phyloP scores from a whole-genome alignment of 2,329 filamentous ascomycete species.

The Xylariaceae sp. region DNA sequence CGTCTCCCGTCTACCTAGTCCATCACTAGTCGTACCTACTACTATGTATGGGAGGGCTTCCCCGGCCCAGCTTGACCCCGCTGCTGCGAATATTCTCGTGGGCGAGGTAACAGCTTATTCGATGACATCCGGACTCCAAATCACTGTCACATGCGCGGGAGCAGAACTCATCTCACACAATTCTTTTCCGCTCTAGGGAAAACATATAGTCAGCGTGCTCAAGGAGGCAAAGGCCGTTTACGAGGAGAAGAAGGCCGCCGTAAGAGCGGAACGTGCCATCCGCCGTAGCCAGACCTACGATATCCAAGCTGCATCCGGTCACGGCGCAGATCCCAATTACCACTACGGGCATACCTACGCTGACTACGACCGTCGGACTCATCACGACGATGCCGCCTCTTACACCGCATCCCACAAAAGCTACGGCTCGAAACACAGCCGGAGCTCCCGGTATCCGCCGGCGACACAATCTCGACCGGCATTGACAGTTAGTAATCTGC shows the following conservation, averaged over 20 bases:
- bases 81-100: conserved; percentile 1
- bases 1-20: not conserved
- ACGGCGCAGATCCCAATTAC: conserved; percentile 28
- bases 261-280: conserved; percentile 57
- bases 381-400: conserved; percentile 33
- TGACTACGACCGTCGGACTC: conserved; percentile 21
- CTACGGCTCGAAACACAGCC: conserved; percentile 36
- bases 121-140: not conserved
- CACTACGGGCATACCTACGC: conserved; percentile 22
- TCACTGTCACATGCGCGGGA: conserved; percentile 3
- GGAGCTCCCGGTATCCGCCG: conserved; percentile 31
- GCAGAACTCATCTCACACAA: conserved; percentile 3
- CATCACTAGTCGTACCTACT: not conserved
- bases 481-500: conserved; percentile 49
- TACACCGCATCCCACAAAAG: conserved; percentile 40
- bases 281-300: conserved; percentile 59
- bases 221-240: conserved; percentile 88
- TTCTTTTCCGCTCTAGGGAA: conserved; percentile 55
- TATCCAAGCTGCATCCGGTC: conserved; percentile 27
- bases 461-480: conserved; percentile 34
- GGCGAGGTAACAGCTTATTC: not conserved
- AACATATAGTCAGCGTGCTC: conserved; percentile 83
- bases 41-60: conserved; percentile 7
- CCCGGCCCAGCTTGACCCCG: conserved; percentile 7
- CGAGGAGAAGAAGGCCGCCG: conserved; percentile 76